Percentiles rank a stretch among this genome's conserved stretches.
Evolutionary conservation across 2,329 filamentous ascomycete genomes (phyloP).

Genomic region (Talaromyces sp.): DNA sequence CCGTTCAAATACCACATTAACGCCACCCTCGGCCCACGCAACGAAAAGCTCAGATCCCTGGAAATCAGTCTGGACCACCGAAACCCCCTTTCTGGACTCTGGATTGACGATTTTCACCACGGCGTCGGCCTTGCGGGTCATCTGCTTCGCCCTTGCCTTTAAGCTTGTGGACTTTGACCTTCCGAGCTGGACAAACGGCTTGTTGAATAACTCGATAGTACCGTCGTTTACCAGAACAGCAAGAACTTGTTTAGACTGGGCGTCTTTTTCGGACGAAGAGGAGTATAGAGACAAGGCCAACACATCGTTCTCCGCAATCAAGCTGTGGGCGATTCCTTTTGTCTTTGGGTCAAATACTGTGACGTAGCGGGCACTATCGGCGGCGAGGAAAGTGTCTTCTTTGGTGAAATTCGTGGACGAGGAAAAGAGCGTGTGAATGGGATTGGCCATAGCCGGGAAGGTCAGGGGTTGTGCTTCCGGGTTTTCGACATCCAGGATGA

Average conservation of each 20-base stretch:
- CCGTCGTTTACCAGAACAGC: conserved; percentile 44
- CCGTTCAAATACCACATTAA: conserved; percentile 46
- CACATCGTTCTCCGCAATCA: conserved; percentile 46
- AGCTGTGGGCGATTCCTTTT: conserved; percentile 39
- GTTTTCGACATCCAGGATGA: conserved; percentile 38
- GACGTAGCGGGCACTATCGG: conserved; percentile 46
- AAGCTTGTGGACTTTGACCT: conserved; percentile 30
- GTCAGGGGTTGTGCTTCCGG: conserved; percentile 31
- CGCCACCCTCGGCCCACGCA: conserved; percentile 45
- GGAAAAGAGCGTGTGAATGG: conserved; percentile 42
- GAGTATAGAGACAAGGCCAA: conserved; percentile 30
- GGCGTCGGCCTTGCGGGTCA: conserved; percentile 40
- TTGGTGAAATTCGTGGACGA: conserved; percentile 30
- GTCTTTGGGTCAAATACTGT: conserved; percentile 43
- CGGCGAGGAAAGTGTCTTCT: conserved; percentile 40
- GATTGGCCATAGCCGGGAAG: conserved; percentile 45
- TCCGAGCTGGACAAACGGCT: conserved; percentile 37
- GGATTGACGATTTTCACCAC: conserved; percentile 39
- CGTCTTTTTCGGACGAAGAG: conserved; percentile 12
- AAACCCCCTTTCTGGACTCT: conserved; percentile 34
- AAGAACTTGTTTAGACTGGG: conserved; percentile 33
- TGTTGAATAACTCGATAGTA: conserved; percentile 44
- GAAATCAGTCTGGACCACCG: conserved; percentile 40
- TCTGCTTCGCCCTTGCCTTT: conserved; percentile 40
- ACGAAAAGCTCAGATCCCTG: conserved; percentile 41